Evolutionary conservation across 169 alveolate genomes (phyloP).

Genomic region (Plasmodium berghei): DNA sequence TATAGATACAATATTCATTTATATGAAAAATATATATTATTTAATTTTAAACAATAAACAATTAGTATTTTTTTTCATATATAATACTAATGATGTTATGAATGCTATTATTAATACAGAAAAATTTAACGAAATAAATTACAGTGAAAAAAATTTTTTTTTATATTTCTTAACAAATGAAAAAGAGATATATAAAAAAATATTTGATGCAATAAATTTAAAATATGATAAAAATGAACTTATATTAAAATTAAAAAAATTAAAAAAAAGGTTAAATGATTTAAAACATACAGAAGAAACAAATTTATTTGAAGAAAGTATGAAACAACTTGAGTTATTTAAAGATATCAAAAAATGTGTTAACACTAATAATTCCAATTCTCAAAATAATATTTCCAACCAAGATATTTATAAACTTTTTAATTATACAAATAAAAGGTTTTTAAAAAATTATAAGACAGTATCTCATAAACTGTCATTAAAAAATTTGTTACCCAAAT

Average conservation of each 20-base stretch:
- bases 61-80: conserved; percentile 29
- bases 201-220: conserved; percentile 15
- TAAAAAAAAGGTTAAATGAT: conserved; percentile 18
- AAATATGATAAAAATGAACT: conserved; percentile 33
- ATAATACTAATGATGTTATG: conserved; percentile 35
- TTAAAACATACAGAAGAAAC: conserved; percentile 33
- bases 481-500: conserved; percentile 47
- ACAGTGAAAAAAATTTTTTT: conserved; percentile 23
- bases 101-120: conserved; percentile 32
- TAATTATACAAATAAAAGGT: too few species aligned
- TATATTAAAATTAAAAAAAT: conserved; percentile 23
- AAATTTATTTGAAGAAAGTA: conserved; percentile 24
- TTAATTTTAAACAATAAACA: conserved; percentile 32
- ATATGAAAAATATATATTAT: conserved; percentile 37
- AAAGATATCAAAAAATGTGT: neutral
- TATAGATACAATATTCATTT: conserved; percentile 18
- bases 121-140: conserved; percentile 14
- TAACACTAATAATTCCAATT: neutral
- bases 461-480: conserved; percentile 10
- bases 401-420: too few species aligned
- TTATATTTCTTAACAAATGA: conserved; percentile 32
- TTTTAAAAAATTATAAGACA: too few species aligned
- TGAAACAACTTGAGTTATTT: conserved; percentile 24
- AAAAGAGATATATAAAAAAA: conserved; percentile 25
- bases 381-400: too few species aligned